Base-by-base conservation (phyloP, 2,329 filamentous ascomycete genomes). In the Cordyceps javanica region DNA sequence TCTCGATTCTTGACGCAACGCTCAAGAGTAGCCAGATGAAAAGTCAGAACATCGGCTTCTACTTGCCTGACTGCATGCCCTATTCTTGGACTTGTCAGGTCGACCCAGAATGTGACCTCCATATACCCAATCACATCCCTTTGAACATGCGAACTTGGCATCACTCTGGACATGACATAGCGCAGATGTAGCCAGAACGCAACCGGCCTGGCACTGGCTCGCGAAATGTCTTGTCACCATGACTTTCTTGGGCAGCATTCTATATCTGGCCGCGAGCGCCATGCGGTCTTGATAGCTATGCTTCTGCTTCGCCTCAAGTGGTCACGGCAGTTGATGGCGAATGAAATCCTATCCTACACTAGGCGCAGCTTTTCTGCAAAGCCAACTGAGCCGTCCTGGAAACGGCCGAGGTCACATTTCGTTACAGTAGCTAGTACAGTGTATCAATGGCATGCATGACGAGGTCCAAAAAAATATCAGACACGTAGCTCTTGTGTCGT, bases 371-470 rank as follows among this genome's bases (percentile, higher is more conserved):
- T 2, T 28, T 28, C 28, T 25, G 34, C 34, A 48, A 48, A 48
- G 45, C n/a, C n/a, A 48, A 7, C 26, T 32, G 16, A 9, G 41
- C 41, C 41, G 28, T 44, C 9, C 21, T 39, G 21, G 9, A 30
- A 38, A 34, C 34, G 21, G 19, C n/a, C 30, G 28, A 26, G 21
- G 19, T 45, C 51, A 25, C 14, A 36, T 36, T 16, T 14, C 30
- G 30, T 54, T 54, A 16, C 26, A 44, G 21, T 45, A 54, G 51
- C 41, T 54, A 36, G 28, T 16, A 54, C 45, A 54, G 39, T 54
- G 39, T 36, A 45, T 28, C 21, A 45, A 54, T 45, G 41, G 51
- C 51, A 44, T 44, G 21, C 39, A 41, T 23, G 13, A n/a, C 16
- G 10, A 9, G 8, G 19, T 39, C 26, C 23, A 42, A 23, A 11